Percentiles rank a stretch among this genome's conserved stretches.
These are phyloP conservation scores for Straminergon stramineum DNA, from an alignment of 225 moss, liverwort and hornwort genomes.

Conservation along the genomic window DNA sequence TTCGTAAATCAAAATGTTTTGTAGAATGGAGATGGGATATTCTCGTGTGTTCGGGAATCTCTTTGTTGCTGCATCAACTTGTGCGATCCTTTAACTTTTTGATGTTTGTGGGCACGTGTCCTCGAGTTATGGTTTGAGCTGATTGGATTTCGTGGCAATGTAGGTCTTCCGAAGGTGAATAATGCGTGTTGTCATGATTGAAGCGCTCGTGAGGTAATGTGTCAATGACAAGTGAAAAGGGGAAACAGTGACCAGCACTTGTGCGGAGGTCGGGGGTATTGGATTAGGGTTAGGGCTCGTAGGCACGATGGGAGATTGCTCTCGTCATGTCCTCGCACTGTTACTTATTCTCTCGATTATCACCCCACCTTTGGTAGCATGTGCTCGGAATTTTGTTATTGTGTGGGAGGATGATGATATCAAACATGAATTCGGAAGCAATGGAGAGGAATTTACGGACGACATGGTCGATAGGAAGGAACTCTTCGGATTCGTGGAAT, in stretches of 20 bases:
- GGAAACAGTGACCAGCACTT: not conserved
- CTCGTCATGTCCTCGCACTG: not conserved
- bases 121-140: not conserved
- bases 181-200: not conserved
- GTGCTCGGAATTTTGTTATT: conserved; percentile 44
- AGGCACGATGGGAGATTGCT: conserved; percentile 13
- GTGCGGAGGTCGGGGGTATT: not conserved
- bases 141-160: not conserved
- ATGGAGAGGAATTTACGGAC: conserved; percentile 16
- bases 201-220: not conserved
- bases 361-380: conserved; percentile 1
- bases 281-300: not conserved
- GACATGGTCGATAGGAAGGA: conserved; percentile 13
- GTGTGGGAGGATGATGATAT: conserved; percentile 54
- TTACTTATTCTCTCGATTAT: not conserved
- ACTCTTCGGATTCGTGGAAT: conserved; percentile 18
- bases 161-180: not conserved
- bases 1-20: not conserved
- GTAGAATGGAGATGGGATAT: not conserved
- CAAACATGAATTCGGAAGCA: conserved; percentile 11
- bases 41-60: not conserved
- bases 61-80: not conserved
- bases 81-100: not conserved
- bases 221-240: not conserved
- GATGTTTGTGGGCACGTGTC: not conserved